Base-by-base conservation (phyloP, 805 yeast genomes). In the Maudiozyma serrabonitensis region DNA sequence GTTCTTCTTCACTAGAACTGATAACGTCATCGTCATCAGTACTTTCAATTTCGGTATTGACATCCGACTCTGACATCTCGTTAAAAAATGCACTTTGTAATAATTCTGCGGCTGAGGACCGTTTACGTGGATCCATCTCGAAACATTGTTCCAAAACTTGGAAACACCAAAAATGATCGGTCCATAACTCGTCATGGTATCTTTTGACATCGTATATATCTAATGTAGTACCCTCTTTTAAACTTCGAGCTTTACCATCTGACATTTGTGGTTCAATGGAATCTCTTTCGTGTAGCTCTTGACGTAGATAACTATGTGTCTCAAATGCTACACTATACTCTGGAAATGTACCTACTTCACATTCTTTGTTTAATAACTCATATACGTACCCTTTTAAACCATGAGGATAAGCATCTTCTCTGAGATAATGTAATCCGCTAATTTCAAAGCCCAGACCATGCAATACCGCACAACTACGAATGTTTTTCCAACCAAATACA, bases 401-500 rank as follows among this genome's bases (percentile, higher is more conserved):
- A 21, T 59, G 63, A 19, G 65, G 64, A 46, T 68, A 62, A 12
- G 75, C 64, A 47, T 69, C 67, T 21, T 73, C 71, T 19, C 60
- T 59, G 46, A 75, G 65, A 11, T 60, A 73, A 28, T 70, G 72
- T 23, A 83, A 60, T 3, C 81, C 76, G 40, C 73, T 78, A 4
- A 84, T 73, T 50, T 89, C 96, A 46, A 91, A 77, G 0, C 89
- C 93, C 47, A 90, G 75, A 0, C 98, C 98, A 69, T 93, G 99
- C 39, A 87, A 64, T 50, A 78, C 76, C 6, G 97, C 95, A 58
- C 89, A 81, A 53, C 80, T 78, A 54, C 80, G 79, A 78, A 93
- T 75, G 54, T 78, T 79, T 11, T 76, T 78, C 45, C 76, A 65
- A 2, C 99, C 99, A 68, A 87, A 90, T 2, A 93, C 73, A 2